Evolutionary conservation across 257 asterid genomes (phyloP).

Genomic region (Solanum paucissectum): DNA sequence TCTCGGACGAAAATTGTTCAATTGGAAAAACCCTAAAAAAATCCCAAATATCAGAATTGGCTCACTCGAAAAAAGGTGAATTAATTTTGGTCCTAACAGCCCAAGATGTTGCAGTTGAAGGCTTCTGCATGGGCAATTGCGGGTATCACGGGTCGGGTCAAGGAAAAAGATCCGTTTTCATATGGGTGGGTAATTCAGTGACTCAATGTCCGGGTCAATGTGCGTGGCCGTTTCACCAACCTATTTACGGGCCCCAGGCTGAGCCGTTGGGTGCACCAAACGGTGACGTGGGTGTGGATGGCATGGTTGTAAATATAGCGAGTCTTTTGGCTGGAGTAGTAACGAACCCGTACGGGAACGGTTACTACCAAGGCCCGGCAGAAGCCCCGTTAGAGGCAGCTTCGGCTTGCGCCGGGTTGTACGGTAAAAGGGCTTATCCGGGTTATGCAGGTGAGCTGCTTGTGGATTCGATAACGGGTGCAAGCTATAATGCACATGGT

Average conservation of each 20-base stretch:
- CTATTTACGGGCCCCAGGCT: constrained; percentile 62
- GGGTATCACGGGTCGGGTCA: constrained; percentile 53
- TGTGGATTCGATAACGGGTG: constrained; percentile 51
- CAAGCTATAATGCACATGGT: constrained; percentile 71
- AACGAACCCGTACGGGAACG: constrained; percentile 62
- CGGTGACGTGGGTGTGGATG: constrained; percentile 58
- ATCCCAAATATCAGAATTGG: constrained; percentile 31
- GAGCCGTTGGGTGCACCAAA: constrained; percentile 56
- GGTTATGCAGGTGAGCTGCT: constrained; percentile 62
- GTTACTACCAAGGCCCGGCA: constrained; percentile 58
- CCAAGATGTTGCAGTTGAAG: constrained; percentile 38
- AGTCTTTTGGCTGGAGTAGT: constrained; percentile 58
- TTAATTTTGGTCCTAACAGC: constrained; percentile 50
- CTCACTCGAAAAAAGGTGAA: constrained; percentile 33
- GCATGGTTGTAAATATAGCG: constrained; percentile 38
- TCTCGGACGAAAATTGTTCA: constrained; percentile 26
- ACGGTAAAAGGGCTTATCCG: constrained; percentile 68
- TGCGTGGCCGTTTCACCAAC: constrained; percentile 80
- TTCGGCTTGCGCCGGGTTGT: constrained; percentile 68
- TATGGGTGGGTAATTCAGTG: constrained; percentile 64
- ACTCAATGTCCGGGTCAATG: constrained; percentile 58
- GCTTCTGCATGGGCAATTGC: constrained; percentile 50
- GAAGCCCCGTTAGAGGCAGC: constrained; percentile 62
- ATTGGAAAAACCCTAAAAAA: constrained; percentile 45
- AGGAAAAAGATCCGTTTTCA: constrained; percentile 32